Evolutionary conservation across 306 rosid genomes (phyloP), one percentile per base, ranked within the genome.

Genomic region (Pyrus bretschneideri): DNA sequence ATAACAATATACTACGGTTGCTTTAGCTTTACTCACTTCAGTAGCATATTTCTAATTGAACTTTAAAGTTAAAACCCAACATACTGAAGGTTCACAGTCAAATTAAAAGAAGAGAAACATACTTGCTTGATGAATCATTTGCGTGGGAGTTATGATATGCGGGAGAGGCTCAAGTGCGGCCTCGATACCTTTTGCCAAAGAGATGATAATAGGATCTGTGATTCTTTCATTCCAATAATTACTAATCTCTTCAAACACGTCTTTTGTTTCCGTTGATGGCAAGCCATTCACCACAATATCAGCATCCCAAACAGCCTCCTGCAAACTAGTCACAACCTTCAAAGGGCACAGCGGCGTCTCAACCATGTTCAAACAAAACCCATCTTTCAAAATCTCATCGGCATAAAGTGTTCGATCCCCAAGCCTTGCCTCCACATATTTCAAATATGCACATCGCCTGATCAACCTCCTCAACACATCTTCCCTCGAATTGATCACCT

Each of bases 281-380:
- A 93, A 77, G 29, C 96, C 97, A 85, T 93, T 93, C n/a, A 93
- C 90, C n/a, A 93, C 94, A 69, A 93, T 83, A 81, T 93, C 97
- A 11, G 98, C 98, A 85, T 93, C 96, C 98, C 97, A 93, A 82
- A 93, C 93, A 60, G 98, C 98, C 74, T 94, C 98, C 81, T 94
- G 98, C 94, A 94, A 85, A 78, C 92, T 94, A 5, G 96, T 90
- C 21, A 93, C 96, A 21, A 94, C 98, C 79, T 94, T 94, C 88
- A 94, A 78, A 3, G 93, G 98, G 78, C 96, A 91, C 69, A 94
- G 88, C 29, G 98, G 98, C 6, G 97, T 94, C 30, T 91, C 94
- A 70, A 94, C 83, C 98, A 94, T 94, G 80, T 94, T 94, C 87
- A 90, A 84, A 81, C 98, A 94, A 77, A 94, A 86, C 3, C 98